Conservation (phyloP, 352 stramenopile genomes). For the Blastocystis sp. region DNA sequence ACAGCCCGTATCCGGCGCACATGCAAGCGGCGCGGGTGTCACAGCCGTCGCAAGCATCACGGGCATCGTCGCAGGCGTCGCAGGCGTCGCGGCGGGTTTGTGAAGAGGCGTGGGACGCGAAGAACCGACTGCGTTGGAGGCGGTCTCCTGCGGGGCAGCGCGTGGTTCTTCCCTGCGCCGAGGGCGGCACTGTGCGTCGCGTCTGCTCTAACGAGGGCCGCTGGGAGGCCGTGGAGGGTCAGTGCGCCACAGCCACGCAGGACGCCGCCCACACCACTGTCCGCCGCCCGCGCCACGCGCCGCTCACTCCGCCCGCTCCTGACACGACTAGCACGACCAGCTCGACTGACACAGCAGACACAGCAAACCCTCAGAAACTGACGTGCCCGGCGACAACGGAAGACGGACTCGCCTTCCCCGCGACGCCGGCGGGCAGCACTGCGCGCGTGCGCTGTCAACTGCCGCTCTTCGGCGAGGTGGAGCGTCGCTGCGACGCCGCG, state of each 20-base stretch:
- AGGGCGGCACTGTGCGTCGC: not conserved
- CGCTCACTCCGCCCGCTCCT: no score
- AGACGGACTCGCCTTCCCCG: not conserved
- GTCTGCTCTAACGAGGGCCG: slow-evolving; percentile 1
- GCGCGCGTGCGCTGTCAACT: not conserved
- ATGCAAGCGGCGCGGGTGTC: not conserved
- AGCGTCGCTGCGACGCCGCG: not conserved
- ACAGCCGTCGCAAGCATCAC: not conserved
- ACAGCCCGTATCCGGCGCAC: no score
- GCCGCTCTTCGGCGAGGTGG: not conserved
- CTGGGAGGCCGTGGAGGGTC: slow-evolving; percentile 26
- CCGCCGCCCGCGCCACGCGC: no score
- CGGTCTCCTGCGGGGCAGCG: slow-evolving; percentile 5
- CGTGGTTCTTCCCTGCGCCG: not conserved
- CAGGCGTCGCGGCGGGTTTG: not conserved
- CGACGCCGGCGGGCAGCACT: not conserved
- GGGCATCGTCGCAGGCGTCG: not conserved
- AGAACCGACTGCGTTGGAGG: not conserved
- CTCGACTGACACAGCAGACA: no score
- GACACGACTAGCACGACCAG: no score
- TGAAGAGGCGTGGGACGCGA: slow-evolving; percentile 3
- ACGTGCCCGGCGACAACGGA: not conserved
- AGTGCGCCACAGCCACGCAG: not conserved
- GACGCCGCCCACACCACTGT: not conserved
- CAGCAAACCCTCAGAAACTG: not conserved